Evolutionary conservation across 352 stramenopile species (phyloP).

Genomic region (Globisporangium spiculum): DNA sequence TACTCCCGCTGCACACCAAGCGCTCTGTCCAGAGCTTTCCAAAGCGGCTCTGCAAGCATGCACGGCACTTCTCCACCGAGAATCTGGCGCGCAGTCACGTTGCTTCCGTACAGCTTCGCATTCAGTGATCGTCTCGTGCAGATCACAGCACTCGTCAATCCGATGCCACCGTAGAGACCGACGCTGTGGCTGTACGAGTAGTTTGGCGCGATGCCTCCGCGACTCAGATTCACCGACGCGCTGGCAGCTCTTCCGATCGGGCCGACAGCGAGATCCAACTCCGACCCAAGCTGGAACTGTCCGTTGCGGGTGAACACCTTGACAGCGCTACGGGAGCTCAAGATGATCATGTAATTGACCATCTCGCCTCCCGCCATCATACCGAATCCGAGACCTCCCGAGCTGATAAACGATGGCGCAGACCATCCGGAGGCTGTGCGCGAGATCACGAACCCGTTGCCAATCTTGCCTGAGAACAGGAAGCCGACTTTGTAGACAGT

Average conservation of each 20-base stretch:
- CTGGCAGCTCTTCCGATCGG: slow-evolving; percentile 67
- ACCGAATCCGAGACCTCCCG: slow-evolving; percentile 68
- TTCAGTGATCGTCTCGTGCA: slow-evolving; percentile 80
- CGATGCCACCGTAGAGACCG: slow-evolving; percentile 79
- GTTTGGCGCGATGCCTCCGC: slow-evolving; percentile 62
- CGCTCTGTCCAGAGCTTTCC: slow-evolving; percentile 56
- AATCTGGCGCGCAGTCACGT: slow-evolving; percentile 63
- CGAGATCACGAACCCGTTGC: slow-evolving; percentile 76
- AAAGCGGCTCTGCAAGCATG: slow-evolving; percentile 55
- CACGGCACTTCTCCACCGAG: slow-evolving; percentile 68
- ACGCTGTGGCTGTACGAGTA: slow-evolving; percentile 89
- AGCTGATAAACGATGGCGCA: slow-evolving; percentile 67
- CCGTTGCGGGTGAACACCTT: slow-evolving; percentile 80
- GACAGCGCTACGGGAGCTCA: slow-evolving; percentile 67
- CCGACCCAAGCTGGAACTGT: slow-evolving; percentile 72
- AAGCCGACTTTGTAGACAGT: slow-evolving; percentile 84
- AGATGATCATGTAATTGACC: slow-evolving; percentile 82
- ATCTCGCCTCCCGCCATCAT: slow-evolving; percentile 84
- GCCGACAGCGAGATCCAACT: slow-evolving; percentile 67
- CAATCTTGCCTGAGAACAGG: slow-evolving; percentile 74
- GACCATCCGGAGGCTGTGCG: slow-evolving; percentile 72
- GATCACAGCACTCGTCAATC: slow-evolving; percentile 65
- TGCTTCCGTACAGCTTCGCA: slow-evolving; percentile 86
- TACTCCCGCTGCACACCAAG: slow-evolving; percentile 65
- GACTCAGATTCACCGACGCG: slow-evolving; percentile 58